Base-by-base conservation (phyloP, 2,329 filamentous ascomycete species). In the Metarhizium album region DNA sequence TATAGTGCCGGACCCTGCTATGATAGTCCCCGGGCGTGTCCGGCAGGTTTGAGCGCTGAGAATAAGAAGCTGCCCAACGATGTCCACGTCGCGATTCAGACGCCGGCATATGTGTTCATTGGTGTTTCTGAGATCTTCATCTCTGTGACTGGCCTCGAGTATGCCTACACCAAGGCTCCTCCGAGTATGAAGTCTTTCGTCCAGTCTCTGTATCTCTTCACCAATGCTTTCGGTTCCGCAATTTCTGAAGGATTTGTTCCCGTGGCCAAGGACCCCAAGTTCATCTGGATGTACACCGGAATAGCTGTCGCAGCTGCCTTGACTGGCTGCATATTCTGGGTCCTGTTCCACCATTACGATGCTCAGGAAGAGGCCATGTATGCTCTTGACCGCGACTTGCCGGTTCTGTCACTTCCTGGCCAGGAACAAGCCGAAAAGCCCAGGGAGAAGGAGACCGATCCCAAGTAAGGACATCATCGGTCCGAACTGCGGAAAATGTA, bases 91-190 rank as follows among this genome's bases (percentile, higher is more conserved):
- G 76, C 75, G 60, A 64, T 83, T 37, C 71, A 73, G 57, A 62
- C 68, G 0, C 70, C 81, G 13, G 80, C 76, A 29, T 77, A 80
- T 20, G 62, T 83, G 46, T 70, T 82, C 45, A 77, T 81, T 27
- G 79, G 74, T 20, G 64, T 79, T 14, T 72, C 77, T 0, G 79
- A 84, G 62, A 81, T 83, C 52, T 78, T 83, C 59, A 78, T 79
- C 45, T 83, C 79, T 11, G 80, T 87, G 54, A 85, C 83, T 1
- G 79, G 80, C 54, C 74, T 86, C 11, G 84, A 88, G 63, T 87
- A 87, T 57, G 84, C 83, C 18, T 87, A 82, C 67, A 86, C 82
- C 60, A 86, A 87, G 66, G 84, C 84, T 0, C 84, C 84, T 2
- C 75, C 76, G 42, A 79, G 74, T 62, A 86, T 87, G 82, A 79